Conservation (phyloP, 495 filamentous ascomycete species). For the Collariella sp. region DNA sequence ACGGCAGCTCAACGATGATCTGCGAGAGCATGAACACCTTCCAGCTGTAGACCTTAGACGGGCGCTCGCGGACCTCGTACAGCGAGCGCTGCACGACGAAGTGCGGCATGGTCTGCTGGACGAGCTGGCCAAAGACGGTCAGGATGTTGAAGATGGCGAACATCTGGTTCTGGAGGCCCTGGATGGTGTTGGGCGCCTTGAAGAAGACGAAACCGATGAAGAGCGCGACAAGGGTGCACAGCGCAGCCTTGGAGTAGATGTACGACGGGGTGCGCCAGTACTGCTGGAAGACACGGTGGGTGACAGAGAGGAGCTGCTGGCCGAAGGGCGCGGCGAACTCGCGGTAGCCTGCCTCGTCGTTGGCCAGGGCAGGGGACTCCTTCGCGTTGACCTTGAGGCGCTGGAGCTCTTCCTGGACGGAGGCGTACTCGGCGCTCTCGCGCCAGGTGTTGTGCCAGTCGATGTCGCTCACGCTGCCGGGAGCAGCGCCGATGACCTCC, state of each 20-base stretch:
- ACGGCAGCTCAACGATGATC: constrained; percentile 66
- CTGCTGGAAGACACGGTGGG: constrained; percentile 67
- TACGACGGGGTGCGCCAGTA: constrained; percentile 87
- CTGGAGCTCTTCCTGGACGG: constrained; percentile 60
- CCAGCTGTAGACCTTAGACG: constrained; percentile 77
- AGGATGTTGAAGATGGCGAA: constrained; percentile 80
- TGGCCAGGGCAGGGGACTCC: constrained; percentile 27
- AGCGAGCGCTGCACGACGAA: constrained; percentile 69
- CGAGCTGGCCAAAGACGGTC: constrained; percentile 64
- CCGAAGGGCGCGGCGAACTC: constrained; percentile 51
- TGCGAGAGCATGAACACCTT: constrained; percentile 73
- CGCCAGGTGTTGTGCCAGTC: constrained; percentile 84
- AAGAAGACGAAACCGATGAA: constrained; percentile 91
- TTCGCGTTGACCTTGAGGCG: constrained; percentile 55
- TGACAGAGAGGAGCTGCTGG: constrained; percentile 47
- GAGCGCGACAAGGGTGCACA: constrained; percentile 52
- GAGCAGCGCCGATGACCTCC: constrained; percentile 84
- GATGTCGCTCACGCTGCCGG: constrained; percentile 62
- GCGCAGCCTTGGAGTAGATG: constrained; percentile 61
- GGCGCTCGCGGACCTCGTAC: constrained; percentile 80
- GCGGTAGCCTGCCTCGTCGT: constrained; percentile 34
- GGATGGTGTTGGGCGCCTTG: constrained; percentile 56
- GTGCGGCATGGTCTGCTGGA: constrained; percentile 79
- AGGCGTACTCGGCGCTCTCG: constrained; percentile 59
- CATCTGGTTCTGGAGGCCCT: constrained; percentile 82